Evolutionary conservation across 2,329 filamentous ascomycete species (phyloP).

Genomic region (Monosporascus sp.): DNA sequence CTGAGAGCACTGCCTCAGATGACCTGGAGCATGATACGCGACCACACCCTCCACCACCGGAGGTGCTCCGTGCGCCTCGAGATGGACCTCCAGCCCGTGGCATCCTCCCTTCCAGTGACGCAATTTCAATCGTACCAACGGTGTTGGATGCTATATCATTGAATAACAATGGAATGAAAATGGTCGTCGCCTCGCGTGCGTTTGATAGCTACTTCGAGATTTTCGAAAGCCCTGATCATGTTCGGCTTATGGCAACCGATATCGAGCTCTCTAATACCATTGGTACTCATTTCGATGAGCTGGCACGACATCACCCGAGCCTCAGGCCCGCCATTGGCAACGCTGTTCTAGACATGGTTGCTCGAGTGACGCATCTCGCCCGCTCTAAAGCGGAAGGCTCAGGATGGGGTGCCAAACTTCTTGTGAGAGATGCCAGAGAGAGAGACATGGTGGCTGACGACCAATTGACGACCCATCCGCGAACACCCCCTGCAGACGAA

Average conservation of each 20-base stretch:
- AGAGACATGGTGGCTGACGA: slow-evolving; percentile 54
- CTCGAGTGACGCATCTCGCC: slow-evolving; percentile 71
- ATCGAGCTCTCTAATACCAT: slow-evolving; percentile 64
- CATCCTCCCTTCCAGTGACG: slow-evolving; percentile 82
- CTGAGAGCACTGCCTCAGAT: slow-evolving; percentile 36
- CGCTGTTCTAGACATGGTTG: slow-evolving; percentile 85
- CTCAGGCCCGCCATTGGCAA: slow-evolving; percentile 76
- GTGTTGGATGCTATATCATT: slow-evolving; percentile 92
- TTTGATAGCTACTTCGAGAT: slow-evolving; percentile 88
- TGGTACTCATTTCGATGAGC: slow-evolving; percentile 85
- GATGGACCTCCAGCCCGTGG: slow-evolving; percentile 54
- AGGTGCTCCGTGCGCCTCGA: slow-evolving; percentile 42
- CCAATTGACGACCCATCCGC: slow-evolving; percentile 24
- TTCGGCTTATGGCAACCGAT: slow-evolving; percentile 77
- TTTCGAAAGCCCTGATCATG: slow-evolving; percentile 89
- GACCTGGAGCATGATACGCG: slow-evolving; percentile 34
- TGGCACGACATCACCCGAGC: slow-evolving; percentile 86
- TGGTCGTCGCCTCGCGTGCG: slow-evolving; percentile 79
- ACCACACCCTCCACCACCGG: slow-evolving; percentile 49
- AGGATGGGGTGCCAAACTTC: slow-evolving; percentile 76
- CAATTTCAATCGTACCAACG: slow-evolving; percentile 79
- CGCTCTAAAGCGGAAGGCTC: slow-evolving; percentile 62
- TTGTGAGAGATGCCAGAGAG: slow-evolving; percentile 55
- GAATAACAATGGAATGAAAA: slow-evolving; percentile 78
- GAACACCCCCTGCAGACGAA: slow-evolving; percentile 18